These are phyloP conservation scores for Polyplosphaeria fusca DNA, from an alignment of 495 filamentous ascomycete species.

Conservation along the genomic window DNA sequence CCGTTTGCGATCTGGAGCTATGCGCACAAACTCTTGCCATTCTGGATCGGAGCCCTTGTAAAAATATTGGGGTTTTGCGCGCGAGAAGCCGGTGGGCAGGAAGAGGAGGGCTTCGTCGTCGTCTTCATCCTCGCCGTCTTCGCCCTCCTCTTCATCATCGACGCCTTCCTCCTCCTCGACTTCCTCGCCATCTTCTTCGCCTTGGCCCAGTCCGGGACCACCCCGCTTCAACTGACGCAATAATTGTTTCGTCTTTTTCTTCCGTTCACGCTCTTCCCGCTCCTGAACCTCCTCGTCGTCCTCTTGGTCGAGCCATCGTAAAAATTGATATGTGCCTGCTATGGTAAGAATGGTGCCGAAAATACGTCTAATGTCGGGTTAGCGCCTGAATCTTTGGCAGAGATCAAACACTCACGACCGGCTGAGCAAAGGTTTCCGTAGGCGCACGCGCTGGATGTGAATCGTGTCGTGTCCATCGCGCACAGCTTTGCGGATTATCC, in stretches of 20 bases:
- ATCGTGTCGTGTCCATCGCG: slow-evolving; percentile 24
- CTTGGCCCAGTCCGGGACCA: neutral
- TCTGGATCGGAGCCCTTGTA: slow-evolving; percentile 67
- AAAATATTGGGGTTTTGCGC: slow-evolving; percentile 46
- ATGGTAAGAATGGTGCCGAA: neutral
- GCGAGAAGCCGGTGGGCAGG: slow-evolving; percentile 61
- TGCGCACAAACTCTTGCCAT: slow-evolving; percentile 62
- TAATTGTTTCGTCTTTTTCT: neutral
- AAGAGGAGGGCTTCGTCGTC: slow-evolving; percentile 50
- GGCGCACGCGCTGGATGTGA: slow-evolving; percentile 36
- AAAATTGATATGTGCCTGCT: neutral
- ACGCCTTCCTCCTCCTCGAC: slow-evolving; percentile 22
- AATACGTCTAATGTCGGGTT: slow-evolving; percentile 5
- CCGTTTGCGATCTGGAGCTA: slow-evolving; percentile 53
- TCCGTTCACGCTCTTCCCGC: neutral
- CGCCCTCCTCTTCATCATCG: slow-evolving; percentile 29
- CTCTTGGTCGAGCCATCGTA: slow-evolving; percentile 11
- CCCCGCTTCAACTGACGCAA: neutral
- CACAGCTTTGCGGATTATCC: slow-evolving; percentile 3
- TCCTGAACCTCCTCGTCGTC: slow-evolving; percentile 6
- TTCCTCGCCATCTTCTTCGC: slow-evolving; percentile 23
- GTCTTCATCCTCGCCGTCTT: slow-evolving; percentile 29
- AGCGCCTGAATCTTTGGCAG: neutral
- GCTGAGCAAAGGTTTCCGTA: slow-evolving; percentile 30
- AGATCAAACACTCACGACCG: slow-evolving; percentile 4